A percentile compares a stretch with the other conserved stretches of the same genome.
These are phyloP conservation scores for Penicillium aurantiogriseum DNA, from an alignment of 2,329 filamentous ascomycete species.

Conservation along the genomic window DNA sequence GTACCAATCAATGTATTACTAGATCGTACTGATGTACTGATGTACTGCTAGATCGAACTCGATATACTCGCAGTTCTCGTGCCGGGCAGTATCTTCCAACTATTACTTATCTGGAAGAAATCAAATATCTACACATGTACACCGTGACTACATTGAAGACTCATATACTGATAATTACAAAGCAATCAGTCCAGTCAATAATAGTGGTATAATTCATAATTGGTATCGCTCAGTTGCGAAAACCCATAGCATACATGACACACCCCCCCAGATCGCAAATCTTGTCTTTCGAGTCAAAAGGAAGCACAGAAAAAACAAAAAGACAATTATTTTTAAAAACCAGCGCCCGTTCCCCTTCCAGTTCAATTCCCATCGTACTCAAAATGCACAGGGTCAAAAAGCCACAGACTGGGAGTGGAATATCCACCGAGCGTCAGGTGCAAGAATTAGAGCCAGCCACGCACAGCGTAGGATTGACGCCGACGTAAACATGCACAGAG, in stretches of 20 bases:
- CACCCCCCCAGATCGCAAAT: conserved; percentile 4
- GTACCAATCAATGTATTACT: neutral
- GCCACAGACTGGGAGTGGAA: neutral
- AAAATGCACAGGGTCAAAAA: neutral
- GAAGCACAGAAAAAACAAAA: neutral
- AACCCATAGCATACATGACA: conserved; percentile 7
- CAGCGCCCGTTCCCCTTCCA: neutral
- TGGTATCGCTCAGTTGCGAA: neutral
- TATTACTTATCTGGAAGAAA: neutral
- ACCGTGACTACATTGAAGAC: neutral
- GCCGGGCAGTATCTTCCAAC: neutral
- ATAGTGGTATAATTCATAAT: conserved; percentile 7
- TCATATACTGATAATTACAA: neutral
- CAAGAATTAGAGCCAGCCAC: conserved; percentile 16
- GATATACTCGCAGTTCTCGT: neutral
- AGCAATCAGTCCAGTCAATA: neutral
- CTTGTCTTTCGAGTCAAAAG: conserved; percentile 3
- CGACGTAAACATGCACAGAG: conserved; percentile 21
- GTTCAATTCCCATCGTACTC: neutral
- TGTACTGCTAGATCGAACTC: neutral
- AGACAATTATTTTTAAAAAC: conserved; percentile 2
- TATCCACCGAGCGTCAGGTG: conserved; percentile 1
- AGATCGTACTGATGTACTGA: neutral
- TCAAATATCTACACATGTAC: neutral
- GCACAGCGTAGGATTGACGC: conserved; percentile 22